Conservation (phyloP, 202 grass and related monocot species). For the Setaria italica region DNA sequence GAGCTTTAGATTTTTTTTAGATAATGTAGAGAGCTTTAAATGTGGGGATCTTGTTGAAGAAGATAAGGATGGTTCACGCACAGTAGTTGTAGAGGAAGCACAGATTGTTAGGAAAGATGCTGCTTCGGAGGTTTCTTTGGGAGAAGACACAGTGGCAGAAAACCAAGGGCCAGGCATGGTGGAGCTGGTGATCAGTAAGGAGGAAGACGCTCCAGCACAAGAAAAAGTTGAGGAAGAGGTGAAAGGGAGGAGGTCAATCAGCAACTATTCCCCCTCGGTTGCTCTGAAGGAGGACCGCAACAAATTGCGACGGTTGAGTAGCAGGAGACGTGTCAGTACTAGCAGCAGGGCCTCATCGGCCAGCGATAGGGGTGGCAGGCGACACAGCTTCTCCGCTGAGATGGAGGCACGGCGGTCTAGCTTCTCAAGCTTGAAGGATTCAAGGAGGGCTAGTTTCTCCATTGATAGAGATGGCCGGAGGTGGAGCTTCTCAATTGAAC, state of each 20-base stretch:
- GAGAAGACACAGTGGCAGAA: constrained; percentile 29
- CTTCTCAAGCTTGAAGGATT: constrained; percentile 74
- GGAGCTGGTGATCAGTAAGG: constrained; percentile 17
- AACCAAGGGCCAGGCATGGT: constrained; percentile 16
- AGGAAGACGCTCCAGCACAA: constrained; percentile 20
- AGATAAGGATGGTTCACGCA: background rate
- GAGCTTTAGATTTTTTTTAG: background rate
- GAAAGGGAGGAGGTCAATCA: constrained; percentile 55
- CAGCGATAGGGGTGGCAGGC: constrained; percentile 59
- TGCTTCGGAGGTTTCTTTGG: constrained; percentile 24
- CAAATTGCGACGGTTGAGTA: constrained; percentile 54
- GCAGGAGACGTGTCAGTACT: constrained; percentile 52
- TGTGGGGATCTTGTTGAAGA: constrained; percentile 33
- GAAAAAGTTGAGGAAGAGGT: constrained; percentile 53
- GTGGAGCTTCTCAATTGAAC: constrained; percentile 94
- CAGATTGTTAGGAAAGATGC: constrained; percentile 42
- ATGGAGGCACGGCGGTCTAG: constrained; percentile 63
- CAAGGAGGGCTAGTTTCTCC: constrained; percentile 87
- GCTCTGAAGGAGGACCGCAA: constrained; percentile 55
- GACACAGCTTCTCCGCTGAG: constrained; percentile 88
- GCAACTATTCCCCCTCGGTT: constrained; percentile 43
- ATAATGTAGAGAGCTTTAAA: background rate
- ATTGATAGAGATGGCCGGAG: constrained; percentile 66
- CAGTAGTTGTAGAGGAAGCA: constrained; percentile 15
- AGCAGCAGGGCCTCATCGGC: constrained; percentile 53